Base-by-base conservation (phyloP, 2,329 filamentous ascomycete species). In the Celoporthe dispersa region DNA sequence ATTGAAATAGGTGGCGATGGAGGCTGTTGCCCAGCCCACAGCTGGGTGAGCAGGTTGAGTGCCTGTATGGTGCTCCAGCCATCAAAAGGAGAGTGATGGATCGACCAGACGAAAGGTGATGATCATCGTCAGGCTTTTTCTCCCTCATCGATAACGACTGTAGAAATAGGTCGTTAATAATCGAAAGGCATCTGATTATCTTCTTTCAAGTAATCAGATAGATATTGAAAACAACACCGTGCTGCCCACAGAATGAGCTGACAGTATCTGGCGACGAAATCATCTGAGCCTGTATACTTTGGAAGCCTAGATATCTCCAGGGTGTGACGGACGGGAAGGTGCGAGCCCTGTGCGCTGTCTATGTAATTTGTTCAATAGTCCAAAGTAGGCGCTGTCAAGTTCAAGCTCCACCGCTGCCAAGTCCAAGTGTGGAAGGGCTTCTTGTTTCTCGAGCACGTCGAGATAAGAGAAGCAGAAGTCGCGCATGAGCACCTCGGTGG, bases 71-170 rank as follows among this genome's bases (percentile, higher is more conserved):
- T 55, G 0, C 82, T 84, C 86, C 86, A 88, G 37, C 86, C 86
- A 66, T 89, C 86, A 70, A 88, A 89, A 0, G 88, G 75, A 5
- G 83, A 84, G 72, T 88, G 86, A 72, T 88, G 86, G 77, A 87
- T 55, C 1, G 51, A 55, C 51, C 51, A 55, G 12, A 55, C 25
- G 16, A 55, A 55, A 12, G 22, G 12, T 19, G 25, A 6, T 31
- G 25, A 3, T 28, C 25, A 28, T 31, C 51, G 6, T 9, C 51
- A 31, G 51, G 12, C 12, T 55, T 31, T 3, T 19, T 19, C 3
- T 19, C 25, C 5, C 11, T 5, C 3, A 55, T n/a, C 12, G 12
- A 55, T 9, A 16, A 25, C n/a, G 11, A 55, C n/a, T 12, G 25
- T 25, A 2, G 25, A 31, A 28, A 55, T 11, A 14, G 51, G 51